Evolutionary conservation across 2,329 filamentous ascomycete species (phyloP).

Genomic region (Neopestalotiopsis sp.): DNA sequence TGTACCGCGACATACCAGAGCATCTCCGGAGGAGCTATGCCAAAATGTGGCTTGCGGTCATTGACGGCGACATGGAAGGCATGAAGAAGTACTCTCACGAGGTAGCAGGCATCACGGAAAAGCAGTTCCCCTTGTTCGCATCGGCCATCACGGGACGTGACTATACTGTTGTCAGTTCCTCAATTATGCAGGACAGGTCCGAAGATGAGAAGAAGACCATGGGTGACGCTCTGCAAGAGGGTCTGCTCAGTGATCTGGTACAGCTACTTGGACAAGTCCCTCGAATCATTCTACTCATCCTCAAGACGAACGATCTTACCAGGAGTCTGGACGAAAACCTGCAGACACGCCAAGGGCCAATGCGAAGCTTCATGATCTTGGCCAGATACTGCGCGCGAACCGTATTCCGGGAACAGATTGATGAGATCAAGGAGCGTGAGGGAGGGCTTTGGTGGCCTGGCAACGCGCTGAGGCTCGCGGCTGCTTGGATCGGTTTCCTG

Average conservation of each 20-base stretch:
- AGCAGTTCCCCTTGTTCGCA: constrained; percentile 93
- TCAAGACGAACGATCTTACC: constrained; percentile 98
- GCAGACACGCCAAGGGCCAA: constrained; percentile 72
- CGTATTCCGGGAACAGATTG: constrained; percentile 69
- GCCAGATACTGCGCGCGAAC: constrained; percentile 72
- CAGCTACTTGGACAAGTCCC: constrained; percentile 88
- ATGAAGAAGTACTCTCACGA: constrained; percentile 92
- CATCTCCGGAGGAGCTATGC: constrained; percentile 84
- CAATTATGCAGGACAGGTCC: constrained; percentile 65
- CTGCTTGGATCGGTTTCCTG: constrained; percentile 63
- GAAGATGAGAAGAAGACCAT: constrained; percentile 86
- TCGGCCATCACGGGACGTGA: constrained; percentile 96
- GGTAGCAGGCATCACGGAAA: constrained; percentile 86
- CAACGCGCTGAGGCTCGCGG: constrained; percentile 59
- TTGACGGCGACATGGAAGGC: constrained; percentile 81
- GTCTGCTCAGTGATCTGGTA: constrained; percentile 86
- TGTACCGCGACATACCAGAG: constrained; percentile 90
- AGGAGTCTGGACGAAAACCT: constrained; percentile 91
- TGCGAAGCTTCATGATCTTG: constrained; percentile 71
- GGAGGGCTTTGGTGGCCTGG: constrained; percentile 65
- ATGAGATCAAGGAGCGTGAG: constrained; percentile 52
- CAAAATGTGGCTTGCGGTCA: constrained; percentile 95
- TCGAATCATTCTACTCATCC: constrained; percentile 88
- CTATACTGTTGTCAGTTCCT: constrained; percentile 74
- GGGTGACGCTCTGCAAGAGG: constrained; percentile 81